Evolutionary conservation across 2,329 filamentous ascomycete species (phyloP).

Genomic region (Colletotrichum viniferum): DNA sequence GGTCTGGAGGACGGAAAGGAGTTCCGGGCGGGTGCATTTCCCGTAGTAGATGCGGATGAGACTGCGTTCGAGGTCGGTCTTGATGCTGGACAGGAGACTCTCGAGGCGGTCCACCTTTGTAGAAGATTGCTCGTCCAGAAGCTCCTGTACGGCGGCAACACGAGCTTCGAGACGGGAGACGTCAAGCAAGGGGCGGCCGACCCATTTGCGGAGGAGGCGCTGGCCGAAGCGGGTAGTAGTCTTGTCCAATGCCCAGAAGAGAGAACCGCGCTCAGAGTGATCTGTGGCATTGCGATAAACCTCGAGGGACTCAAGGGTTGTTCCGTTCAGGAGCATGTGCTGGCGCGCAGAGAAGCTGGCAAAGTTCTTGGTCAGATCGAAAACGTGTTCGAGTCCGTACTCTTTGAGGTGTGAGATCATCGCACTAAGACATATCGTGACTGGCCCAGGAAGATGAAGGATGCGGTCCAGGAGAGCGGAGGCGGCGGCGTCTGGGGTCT

Average conservation of each 20-base stretch:
- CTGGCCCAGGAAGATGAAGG: slow-evolving; percentile 80
- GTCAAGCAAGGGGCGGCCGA: slow-evolving; percentile 87
- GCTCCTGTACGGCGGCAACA: slow-evolving; percentile 83
- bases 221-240: slow-evolving; percentile 90
- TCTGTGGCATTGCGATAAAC: slow-evolving; percentile 96
- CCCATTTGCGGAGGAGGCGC: slow-evolving; percentile 89
- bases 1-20: slow-evolving; percentile 83
- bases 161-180: slow-evolving; percentile 76
- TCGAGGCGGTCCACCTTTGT: slow-evolving; percentile 75
- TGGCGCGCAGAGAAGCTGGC: slow-evolving; percentile 92
- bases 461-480: slow-evolving; percentile 82
- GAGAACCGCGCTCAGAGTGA: slow-evolving; percentile 80
- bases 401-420: slow-evolving; percentile 95
- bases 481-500: slow-evolving; percentile 38
- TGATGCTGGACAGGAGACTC: slow-evolving; percentile 71
- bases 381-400: slow-evolving; percentile 93
- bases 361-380: slow-evolving; percentile 96
- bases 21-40: slow-evolving; percentile 88
- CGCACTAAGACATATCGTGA: slow-evolving; percentile 90
- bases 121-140: slow-evolving; percentile 72
- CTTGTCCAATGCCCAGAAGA: slow-evolving; percentile 95
- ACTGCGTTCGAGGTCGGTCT: slow-evolving; percentile 87
- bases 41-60: slow-evolving; percentile 97
- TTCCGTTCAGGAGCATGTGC: slow-evolving; percentile 96
- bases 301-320: slow-evolving; percentile 90